Conservation (phyloP, 306 rosid species). For the Phaseolus lunatus region DNA sequence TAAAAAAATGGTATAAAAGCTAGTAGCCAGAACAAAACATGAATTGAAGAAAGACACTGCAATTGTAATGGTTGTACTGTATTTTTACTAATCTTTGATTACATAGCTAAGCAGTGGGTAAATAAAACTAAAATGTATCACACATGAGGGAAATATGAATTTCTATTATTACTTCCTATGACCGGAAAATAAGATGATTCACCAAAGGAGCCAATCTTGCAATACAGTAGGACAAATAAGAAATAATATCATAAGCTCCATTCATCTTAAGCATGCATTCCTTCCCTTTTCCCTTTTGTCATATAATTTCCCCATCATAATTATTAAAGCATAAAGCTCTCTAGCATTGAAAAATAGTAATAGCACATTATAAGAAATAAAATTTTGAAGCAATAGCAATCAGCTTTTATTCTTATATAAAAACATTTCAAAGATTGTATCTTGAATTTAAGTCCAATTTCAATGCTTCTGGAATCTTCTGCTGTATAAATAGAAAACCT, state of each 20-base stretch:
- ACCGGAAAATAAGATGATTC: conserved; percentile 1
- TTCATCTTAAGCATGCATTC: neutral
- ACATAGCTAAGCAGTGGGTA: neutral
- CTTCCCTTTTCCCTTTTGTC: neutral
- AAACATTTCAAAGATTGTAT: neutral
- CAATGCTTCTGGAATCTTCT: neutral
- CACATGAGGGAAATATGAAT: neutral
- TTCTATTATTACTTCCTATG: conserved; percentile 7
- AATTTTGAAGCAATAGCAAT: neutral
- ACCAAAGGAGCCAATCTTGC: conserved; percentile 6
- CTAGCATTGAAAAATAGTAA: conserved; percentile 8
- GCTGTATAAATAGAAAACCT: neutral
- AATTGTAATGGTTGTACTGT: conserved; percentile 10
- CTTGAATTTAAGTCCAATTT: conserved; percentile 20
- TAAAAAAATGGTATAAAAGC: conserved; percentile 15
- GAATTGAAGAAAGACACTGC: neutral
- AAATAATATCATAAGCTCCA: conserved; percentile 14
- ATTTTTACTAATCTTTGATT: conserved; percentile 14
- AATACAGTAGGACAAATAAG: conserved; percentile 20
- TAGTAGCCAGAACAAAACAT: conserved; percentile 4
- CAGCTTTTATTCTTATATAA: neutral
- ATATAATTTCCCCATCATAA: neutral
- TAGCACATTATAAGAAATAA: neutral
- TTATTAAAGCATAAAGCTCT: neutral
- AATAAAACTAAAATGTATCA: conserved; percentile 17